Evolutionary conservation across 2,329 filamentous ascomycete genomes (phyloP).

Genomic region (Hypoxylon sp.): DNA sequence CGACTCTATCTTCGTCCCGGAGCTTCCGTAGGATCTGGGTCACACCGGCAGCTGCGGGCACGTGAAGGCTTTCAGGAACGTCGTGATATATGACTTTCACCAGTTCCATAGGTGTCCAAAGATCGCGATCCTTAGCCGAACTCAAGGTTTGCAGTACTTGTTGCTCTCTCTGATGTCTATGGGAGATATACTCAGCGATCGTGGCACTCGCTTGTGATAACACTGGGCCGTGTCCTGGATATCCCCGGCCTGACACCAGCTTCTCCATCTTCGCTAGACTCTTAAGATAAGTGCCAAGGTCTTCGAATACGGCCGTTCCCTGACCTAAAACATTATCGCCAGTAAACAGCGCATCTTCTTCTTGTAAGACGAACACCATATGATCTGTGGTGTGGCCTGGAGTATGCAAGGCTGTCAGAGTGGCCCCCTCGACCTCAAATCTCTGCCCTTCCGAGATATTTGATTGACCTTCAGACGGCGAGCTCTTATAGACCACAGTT

Average conservation of each 20-base stretch:
- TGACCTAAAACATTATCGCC: slow-evolving; percentile 92
- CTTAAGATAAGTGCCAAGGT: slow-evolving; percentile 39
- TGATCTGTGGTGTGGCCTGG: slow-evolving; percentile 86
- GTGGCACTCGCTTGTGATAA: slow-evolving; percentile 79
- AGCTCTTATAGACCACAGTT: slow-evolving; percentile 76
- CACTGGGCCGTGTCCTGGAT: slow-evolving; percentile 89
- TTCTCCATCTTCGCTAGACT: slow-evolving; percentile 76
- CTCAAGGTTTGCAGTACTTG: slow-evolving; percentile 79
- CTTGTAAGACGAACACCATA: slow-evolving; percentile 81
- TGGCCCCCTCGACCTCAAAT: slow-evolving; percentile 65
- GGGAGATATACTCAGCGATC: slow-evolving; percentile 86
- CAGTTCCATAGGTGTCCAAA: slow-evolving; percentile 82
- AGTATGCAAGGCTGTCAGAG: slow-evolving; percentile 58
- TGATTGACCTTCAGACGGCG: slow-evolving; percentile 67
- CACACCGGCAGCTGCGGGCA: slow-evolving; percentile 82
- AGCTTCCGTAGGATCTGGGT: slow-evolving; percentile 86
- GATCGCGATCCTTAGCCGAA: slow-evolving; percentile 56
- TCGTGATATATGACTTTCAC: slow-evolving; percentile 90
- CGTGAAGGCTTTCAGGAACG: slow-evolving; percentile 81
- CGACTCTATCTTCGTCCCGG: slow-evolving; percentile 78
- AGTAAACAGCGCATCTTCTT: slow-evolving; percentile 88
- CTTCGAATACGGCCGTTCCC: slow-evolving; percentile 43
- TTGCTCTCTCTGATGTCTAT: slow-evolving; percentile 83
- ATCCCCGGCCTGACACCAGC: slow-evolving; percentile 78
- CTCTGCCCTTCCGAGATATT: slow-evolving; percentile 70